Evolutionary conservation across 2,329 filamentous ascomycete genomes (phyloP), one percentile per base, ranked within the genome.

Genomic region (Calonectria pauciramosa): DNA sequence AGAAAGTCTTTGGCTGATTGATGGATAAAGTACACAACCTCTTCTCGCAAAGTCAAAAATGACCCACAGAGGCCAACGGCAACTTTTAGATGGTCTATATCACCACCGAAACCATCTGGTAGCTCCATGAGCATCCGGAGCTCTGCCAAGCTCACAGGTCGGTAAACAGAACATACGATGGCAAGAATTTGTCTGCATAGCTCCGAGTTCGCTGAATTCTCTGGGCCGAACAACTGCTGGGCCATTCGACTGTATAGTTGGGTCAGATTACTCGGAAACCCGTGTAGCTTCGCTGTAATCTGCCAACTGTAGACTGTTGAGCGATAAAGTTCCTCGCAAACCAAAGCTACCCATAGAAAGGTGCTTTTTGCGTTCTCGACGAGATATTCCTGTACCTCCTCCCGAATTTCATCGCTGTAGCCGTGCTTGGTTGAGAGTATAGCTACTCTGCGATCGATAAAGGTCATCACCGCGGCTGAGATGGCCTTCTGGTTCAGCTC

Each of bases 1-100:
- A 89, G 71, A 72, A 82, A 87, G n/a, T 88, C 86, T 74, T 87
- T 87, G 0, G 85, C 87, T 1, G 86, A 88, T 72, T 87, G 84
- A 73, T 88, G 86, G 1, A 88, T 81, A 75, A 87, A 84, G 54
- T 79, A 84, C 11, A 88, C 60, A 1, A 34, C 71, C 1, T 60
- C 68, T 0, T 83, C 72, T 41, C 79, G 79, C 34, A 86, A 4
- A 2, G 81, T 85, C 2, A 88, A 76, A 65, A 88, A 86, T 11
- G 84, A 88, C 11, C 86, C 64, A 14, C 85, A 88, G 6, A 76
- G 36, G 10, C 74, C 60, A 20, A 88, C 77, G 10, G 86, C 75
- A 3, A 84, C 71, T 26, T 60, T 41, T 14, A 85, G 26, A 1
- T 69, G 56, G 7, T 78, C 72, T 23, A 47, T 5, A n/a, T 41